Evolutionary conservation across 2,329 filamentous ascomycete genomes (phyloP).

Genomic region (Apiospora phragmitis): DNA sequence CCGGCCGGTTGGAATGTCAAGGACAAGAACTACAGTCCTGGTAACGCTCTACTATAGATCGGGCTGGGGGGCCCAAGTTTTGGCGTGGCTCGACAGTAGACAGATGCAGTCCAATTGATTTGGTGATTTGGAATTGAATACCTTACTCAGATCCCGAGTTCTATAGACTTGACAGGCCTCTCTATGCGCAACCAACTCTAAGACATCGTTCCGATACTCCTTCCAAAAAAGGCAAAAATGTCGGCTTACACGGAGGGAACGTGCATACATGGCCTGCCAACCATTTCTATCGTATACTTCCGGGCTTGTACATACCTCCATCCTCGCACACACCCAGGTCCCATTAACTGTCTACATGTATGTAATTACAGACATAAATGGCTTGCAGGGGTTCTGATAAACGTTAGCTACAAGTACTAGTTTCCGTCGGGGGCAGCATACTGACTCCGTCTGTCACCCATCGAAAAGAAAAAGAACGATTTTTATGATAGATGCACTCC

Average conservation of each 20-base stretch:
- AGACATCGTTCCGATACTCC: constrained; percentile 8
- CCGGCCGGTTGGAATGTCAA: constrained; percentile 8
- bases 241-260: constrained; percentile 11
- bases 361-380: background rate
- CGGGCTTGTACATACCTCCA: background rate
- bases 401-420: background rate
- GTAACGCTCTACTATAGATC: background rate
- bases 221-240: constrained; percentile 9
- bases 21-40: background rate
- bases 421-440: background rate
- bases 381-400: background rate
- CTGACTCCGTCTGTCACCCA: background rate
- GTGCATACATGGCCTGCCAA: constrained; percentile 9
- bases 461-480: background rate
- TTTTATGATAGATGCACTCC: background rate
- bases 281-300: constrained; percentile 7
- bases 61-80: background rate
- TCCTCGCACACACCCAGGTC: background rate
- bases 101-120: background rate
- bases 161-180: background rate
- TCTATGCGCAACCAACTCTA: constrained; percentile 7
- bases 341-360: background rate
- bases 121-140: background rate
- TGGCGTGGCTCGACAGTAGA: background rate
- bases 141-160: background rate